These are phyloP conservation scores for Candida bentonensis DNA, from an alignment of 805 yeast species.

Conservation along the genomic window DNA sequence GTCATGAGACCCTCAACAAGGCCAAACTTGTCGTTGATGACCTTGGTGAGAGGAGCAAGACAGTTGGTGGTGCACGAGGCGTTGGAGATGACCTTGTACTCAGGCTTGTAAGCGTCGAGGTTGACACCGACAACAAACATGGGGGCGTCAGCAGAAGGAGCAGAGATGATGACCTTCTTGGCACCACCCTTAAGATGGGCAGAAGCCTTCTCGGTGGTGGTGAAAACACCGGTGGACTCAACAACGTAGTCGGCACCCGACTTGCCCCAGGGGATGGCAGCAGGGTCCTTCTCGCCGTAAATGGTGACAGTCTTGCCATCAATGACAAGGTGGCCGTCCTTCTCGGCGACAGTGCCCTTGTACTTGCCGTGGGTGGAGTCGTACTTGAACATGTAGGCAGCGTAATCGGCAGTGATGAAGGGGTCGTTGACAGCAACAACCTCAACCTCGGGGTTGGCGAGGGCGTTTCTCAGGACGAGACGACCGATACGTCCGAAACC, in stretches of 20 bases:
- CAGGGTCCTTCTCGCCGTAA: slow-evolving; percentile 76
- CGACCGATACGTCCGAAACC: slow-evolving; percentile 95
- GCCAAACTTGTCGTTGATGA: slow-evolving; percentile 72
- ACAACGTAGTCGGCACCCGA: slow-evolving; percentile 75
- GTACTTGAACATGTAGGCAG: slow-evolving; percentile 91
- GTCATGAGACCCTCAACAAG: slow-evolving; percentile 91
- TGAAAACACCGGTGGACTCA: slow-evolving; percentile 93
- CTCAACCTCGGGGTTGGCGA: slow-evolving; percentile 57
- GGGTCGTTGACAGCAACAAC: slow-evolving; percentile 88
- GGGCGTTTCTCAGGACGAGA: slow-evolving; percentile 70
- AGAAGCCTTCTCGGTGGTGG: slow-evolving; percentile 63
- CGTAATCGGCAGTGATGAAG: slow-evolving; percentile 78
- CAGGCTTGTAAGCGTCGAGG: slow-evolving; percentile 62
- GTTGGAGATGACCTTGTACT: slow-evolving; percentile 67
- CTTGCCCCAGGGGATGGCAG: slow-evolving; percentile 73
- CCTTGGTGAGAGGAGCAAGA: slow-evolving; percentile 89
- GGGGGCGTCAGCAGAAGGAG: slow-evolving; percentile 89
- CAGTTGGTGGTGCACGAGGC: slow-evolving; percentile 96
- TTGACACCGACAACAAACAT: slow-evolving; percentile 92
- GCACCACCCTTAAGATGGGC: slow-evolving; percentile 86
- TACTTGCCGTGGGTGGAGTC: slow-evolving; percentile 85
- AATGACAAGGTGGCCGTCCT: slow-evolving; percentile 48
- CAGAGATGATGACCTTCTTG: slow-evolving; percentile 88
- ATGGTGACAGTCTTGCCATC: slow-evolving; percentile 54
- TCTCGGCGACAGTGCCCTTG: slow-evolving; percentile 56